phyloP scores from a whole-genome alignment of 2,329 filamentous ascomycete genomes.

The Neopestalotiopsis rosae region DNA sequence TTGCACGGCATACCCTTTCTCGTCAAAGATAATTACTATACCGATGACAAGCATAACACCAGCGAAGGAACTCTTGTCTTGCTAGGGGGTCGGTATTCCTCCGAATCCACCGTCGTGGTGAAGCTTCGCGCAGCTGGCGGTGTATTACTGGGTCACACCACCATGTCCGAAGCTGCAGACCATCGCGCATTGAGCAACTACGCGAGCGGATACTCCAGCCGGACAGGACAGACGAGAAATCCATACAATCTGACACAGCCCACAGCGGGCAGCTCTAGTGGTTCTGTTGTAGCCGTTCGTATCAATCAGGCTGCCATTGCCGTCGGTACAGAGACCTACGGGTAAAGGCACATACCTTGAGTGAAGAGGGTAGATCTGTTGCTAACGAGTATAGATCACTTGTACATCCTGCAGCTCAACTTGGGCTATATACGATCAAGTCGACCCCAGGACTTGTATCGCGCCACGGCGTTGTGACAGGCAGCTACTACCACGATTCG shows the following conservation, averaged over 20 bases:
- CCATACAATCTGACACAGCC: slow-evolving; percentile 73
- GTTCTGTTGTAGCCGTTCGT: slow-evolving; percentile 68
- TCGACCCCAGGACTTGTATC: slow-evolving; percentile 77
- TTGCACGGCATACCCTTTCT: slow-evolving; percentile 79
- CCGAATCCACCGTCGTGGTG: slow-evolving; percentile 45
- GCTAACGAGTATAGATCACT: not conserved
- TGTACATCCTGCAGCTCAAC: slow-evolving; percentile 70
- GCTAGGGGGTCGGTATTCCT: slow-evolving; percentile 67
- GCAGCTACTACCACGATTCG: slow-evolving; percentile 70
- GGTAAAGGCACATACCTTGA: slow-evolving; percentile 48
- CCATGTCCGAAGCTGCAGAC: slow-evolving; percentile 59
- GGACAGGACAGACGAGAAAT: slow-evolving; percentile 68
- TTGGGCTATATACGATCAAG: slow-evolving; percentile 75
- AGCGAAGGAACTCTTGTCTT: slow-evolving; percentile 47
- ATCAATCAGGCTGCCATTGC: slow-evolving; percentile 68
- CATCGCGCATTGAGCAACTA: slow-evolving; percentile 49
- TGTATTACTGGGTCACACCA: slow-evolving; percentile 72
- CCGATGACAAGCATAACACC: not conserved
- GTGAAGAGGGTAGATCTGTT: slow-evolving; percentile 10
- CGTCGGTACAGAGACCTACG: slow-evolving; percentile 77
- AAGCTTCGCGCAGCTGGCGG: slow-evolving; percentile 47
- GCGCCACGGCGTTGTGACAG: slow-evolving; percentile 66
- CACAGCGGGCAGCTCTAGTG: slow-evolving; percentile 72
- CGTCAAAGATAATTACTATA: slow-evolving; percentile 62
- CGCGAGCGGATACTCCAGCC: slow-evolving; percentile 60